Evolutionary conservation across 179 eudicot species (phyloP), one percentile per base, ranked within the genome.

Genomic region (Beta macrorhiza): DNA sequence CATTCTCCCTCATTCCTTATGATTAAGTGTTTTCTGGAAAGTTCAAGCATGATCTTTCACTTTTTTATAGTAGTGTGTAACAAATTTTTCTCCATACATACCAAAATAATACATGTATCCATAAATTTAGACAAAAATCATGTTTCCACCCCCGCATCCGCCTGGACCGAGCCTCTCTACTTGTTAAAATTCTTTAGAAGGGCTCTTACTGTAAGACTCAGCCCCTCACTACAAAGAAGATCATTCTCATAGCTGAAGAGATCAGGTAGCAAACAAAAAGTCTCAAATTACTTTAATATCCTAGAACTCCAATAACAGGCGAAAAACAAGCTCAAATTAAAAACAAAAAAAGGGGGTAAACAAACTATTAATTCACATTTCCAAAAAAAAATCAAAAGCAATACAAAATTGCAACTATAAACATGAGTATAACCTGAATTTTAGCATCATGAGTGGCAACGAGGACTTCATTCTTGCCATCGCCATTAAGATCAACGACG

Each of bases 381-480:
- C 11, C 12, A 13, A 12, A 14, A 2, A 56, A 32, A 73, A 53
- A 53, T 16, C 1, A 16, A 53, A 13, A 67, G 15, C 67, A 7
- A n/a, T 7, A 67, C 29, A 22, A 62, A 25, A 22, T 49, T 49
- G 22, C 7, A 5, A 58, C 3, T 44, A 79, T 8, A 20, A 4
- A 56, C 12, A 51, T 67, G 0, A 32, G 9, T 44, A 52, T 1
- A 17, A 96, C 98, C 97, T 92, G 99, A 84, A 97, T 92, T 89
- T 91, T 96, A 78, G 99, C 97, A 78, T 97, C 99, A 55, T 91
- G 91, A 79, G 99, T 97, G 37, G 99, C 99, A 55, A 96, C 89
- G 22, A 97, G 93, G 58, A 97, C 87, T 87, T 97, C 99, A 44
- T 81, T 86, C 80, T 85, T 92, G 14, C 99, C 99, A 58, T 97